These are phyloP conservation scores for Platismatia glauca DNA, from an alignment of 495 filamentous ascomycete genomes.

Conservation along the genomic window DNA sequence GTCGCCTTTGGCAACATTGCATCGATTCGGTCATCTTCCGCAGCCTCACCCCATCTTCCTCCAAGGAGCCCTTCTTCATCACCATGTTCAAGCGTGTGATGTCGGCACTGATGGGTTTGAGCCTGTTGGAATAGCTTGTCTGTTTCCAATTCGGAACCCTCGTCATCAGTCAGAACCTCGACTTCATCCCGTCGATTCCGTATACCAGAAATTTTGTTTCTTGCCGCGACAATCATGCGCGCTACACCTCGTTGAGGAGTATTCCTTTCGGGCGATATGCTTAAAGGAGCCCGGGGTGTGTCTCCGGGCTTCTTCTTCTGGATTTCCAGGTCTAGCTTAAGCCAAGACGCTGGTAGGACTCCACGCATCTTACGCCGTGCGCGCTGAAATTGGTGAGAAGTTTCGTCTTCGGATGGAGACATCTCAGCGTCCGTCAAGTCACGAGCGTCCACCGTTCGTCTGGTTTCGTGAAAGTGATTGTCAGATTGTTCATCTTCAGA, in stretches of 20 bases:
- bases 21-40: constrained; percentile 52
- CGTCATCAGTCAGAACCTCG: constrained; percentile 24
- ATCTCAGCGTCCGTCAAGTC: not conserved
- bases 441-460: not conserved
- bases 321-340: constrained; percentile 57
- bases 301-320: constrained; percentile 31
- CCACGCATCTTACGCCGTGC: constrained; percentile 59
- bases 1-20: constrained; percentile 40
- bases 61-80: constrained; percentile 23
- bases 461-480: not conserved
- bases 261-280: constrained; percentile 21
- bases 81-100: constrained; percentile 27
- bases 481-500: constrained; percentile 13
- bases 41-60: constrained; percentile 25
- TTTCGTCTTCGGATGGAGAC: constrained; percentile 6
- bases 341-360: constrained; percentile 85
- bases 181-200: constrained; percentile 22
- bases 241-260: constrained; percentile 49
- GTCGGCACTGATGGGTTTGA: not conserved
- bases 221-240: constrained; percentile 16
- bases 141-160: constrained; percentile 21
- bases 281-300: constrained; percentile 5
- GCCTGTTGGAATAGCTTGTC: not conserved
- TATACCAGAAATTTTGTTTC: constrained; percentile 25
- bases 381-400: constrained; percentile 25